Base-by-base conservation (phyloP, 2,329 filamentous ascomycete genomes). In the Orbilia oligospora region DNA sequence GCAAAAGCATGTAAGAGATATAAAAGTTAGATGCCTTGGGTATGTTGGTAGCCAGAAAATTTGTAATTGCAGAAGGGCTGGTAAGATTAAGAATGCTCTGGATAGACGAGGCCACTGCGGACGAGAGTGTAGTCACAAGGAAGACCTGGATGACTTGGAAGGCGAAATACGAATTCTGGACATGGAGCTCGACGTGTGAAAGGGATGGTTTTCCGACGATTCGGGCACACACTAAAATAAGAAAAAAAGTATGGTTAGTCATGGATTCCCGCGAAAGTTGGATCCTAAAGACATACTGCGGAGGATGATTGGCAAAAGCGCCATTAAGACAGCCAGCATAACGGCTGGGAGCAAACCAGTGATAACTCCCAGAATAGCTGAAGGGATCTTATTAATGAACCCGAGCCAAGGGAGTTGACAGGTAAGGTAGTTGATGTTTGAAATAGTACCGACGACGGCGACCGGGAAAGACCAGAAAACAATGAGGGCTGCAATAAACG, bases 101-200 rank as follows among this genome's bases (percentile, higher is more conserved):
- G 0, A 93, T 90, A 5, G 91, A 88, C 1, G 81, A 70, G 2
- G 93, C 90, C 9, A 94, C 94, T 0, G 93, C 91, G 16, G 93
- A 95, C 0, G 92, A 89, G 33, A 98, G 81, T 0, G 95, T 97
- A 0, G 93, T 91, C 61, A 98, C 90, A 72, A 98, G 86, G 86
- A 98, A 98, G 53, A 97, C 93, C 83, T 98, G 94, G 20, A 97
- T 88, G 51, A 98, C 90, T 84, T 96, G 93, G 86, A 97, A 97
- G 55, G 89, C 90, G 83, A 97, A 99, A 87, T 97, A 98, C 81
- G 90, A 92, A 82, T 94, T 96, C 83, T 98, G 93, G 0, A 93
- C 94, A 75, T 93, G 94, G 8, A 98, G 87, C 84, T 99, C 96
- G 16, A 97, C 90, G 10, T 91, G 88, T 0, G 93, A 91, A 5